Percentiles rank a stretch among this genome's conserved stretches.
These are phyloP conservation scores for Gastrolobium bilobum DNA, from an alignment of 306 rosid species.

Conservation along the genomic window DNA sequence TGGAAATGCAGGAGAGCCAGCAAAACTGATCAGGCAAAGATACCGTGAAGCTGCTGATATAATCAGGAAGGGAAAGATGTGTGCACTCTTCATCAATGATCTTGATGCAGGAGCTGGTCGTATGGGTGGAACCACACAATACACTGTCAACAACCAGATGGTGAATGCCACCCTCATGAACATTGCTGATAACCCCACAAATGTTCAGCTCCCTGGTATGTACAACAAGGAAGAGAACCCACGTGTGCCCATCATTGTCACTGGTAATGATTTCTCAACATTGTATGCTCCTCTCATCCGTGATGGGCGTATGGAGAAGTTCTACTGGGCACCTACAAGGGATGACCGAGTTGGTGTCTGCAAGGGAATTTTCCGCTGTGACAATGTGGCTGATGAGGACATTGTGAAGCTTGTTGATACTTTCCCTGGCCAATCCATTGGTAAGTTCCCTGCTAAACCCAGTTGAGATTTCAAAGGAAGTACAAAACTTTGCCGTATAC, in stretches of 20 bases:
- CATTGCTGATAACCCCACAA: constrained; percentile 96
- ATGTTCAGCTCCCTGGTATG: constrained; percentile 98
- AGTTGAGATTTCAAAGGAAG: neutral
- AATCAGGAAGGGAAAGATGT: constrained; percentile 93
- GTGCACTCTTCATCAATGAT: constrained; percentile 90
- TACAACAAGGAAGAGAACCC: constrained; percentile 98
- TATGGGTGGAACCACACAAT: constrained; percentile 94
- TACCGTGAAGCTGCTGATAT: constrained; percentile 97
- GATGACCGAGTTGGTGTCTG: constrained; percentile 94
- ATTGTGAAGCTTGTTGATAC: constrained; percentile 85
- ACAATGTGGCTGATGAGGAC: constrained; percentile 57
- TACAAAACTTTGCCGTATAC: too few relatives aligned
- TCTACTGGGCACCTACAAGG: constrained; percentile 98
- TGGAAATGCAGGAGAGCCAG: constrained; percentile 99
- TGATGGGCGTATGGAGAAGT: constrained; percentile 99
- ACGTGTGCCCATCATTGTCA: constrained; percentile 95
- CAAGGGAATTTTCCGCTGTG: constrained; percentile 81
- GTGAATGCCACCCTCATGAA: constrained; percentile 99
- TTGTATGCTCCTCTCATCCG: constrained; percentile 97
- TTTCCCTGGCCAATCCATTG: constrained; percentile 99
- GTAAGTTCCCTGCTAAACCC: constrained; percentile 49
- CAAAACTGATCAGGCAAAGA: constrained; percentile 91
- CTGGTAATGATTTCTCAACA: constrained; percentile 97
- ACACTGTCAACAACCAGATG: constrained; percentile 99
- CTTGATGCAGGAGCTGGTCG: constrained; percentile 99